Evolutionary conservation across 495 filamentous ascomycete species (phyloP).

Genomic region (Neurospora sp.): DNA sequence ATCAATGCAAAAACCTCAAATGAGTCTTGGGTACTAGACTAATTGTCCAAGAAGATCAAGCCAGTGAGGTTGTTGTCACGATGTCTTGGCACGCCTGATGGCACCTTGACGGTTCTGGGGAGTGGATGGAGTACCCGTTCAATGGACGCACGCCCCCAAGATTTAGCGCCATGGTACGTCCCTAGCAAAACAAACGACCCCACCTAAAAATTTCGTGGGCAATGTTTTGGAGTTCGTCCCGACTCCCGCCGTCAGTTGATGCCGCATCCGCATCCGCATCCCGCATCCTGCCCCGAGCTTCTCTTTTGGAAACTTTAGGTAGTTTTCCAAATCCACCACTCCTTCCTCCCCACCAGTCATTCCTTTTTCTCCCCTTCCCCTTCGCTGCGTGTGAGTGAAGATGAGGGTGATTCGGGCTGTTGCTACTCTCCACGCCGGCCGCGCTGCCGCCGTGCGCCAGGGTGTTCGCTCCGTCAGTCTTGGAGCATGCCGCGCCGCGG

Average conservation of each 20-base stretch:
- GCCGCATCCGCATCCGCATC: slow-evolving; percentile 2
- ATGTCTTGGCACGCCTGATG: neutral
- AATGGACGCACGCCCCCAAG: neutral
- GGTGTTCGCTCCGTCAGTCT: slow-evolving; percentile 24
- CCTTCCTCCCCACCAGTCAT: slow-evolving; percentile 9
- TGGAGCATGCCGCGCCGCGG: slow-evolving; percentile 10
- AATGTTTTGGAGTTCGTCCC: neutral
- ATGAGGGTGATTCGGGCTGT: slow-evolving; percentile 38
- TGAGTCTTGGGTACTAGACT: no score
- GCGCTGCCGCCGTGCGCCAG: slow-evolving; percentile 21
- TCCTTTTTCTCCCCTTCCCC: slow-evolving; percentile 14
- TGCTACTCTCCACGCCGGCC: slow-evolving; percentile 31
- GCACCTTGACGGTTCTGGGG: neutral
- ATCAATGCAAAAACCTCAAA: neutral
- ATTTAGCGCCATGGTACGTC: neutral
- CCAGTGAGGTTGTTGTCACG: neutral
- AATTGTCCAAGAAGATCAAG: neutral
- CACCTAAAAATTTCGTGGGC: slow-evolving; percentile 29
- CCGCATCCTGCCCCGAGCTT: slow-evolving; percentile 7
- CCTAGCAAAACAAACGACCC: neutral
- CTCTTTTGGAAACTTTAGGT: slow-evolving; percentile 3
- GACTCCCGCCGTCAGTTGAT: slow-evolving; percentile 3
- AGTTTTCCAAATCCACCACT: neutral
- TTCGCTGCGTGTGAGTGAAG: slow-evolving; percentile 8
- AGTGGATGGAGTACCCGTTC: neutral